A percentile compares a stretch with the other conserved stretches of the same genome.
These are phyloP conservation scores for Keithomyces neogunnii DNA, from an alignment of 2,329 filamentous ascomycete species.

Conservation along the genomic window DNA sequence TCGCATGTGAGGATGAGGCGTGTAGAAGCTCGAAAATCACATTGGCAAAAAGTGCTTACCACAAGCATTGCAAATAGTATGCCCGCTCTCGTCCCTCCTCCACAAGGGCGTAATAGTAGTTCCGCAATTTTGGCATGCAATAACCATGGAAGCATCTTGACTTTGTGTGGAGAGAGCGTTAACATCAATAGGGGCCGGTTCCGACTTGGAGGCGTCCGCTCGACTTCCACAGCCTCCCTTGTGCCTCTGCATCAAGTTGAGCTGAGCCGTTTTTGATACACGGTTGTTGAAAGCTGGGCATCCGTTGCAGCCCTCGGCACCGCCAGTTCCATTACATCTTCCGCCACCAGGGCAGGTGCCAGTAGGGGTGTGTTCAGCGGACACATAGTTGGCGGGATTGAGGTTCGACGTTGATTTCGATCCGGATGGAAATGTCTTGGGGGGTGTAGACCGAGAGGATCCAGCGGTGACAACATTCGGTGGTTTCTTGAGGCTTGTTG, in stretches of 20 bases:
- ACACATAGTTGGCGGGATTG: slow-evolving; percentile 60
- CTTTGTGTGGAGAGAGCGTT: slow-evolving; percentile 24
- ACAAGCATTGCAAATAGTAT: slow-evolving; percentile 98
- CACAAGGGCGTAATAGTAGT: slow-evolving; percentile 95
- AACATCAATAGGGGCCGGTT: slow-evolving; percentile 23
- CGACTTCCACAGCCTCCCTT: slow-evolving; percentile 22
- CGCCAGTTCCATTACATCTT: slow-evolving; percentile 91
- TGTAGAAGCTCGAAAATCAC: not conserved
- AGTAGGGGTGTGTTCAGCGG: slow-evolving; percentile 62
- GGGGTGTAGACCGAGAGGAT: slow-evolving; percentile 31
- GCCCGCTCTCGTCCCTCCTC: slow-evolving; percentile 87
- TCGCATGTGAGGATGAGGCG: not conserved
- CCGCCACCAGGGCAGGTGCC: slow-evolving; percentile 96
- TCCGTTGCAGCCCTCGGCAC: slow-evolving; percentile 87
- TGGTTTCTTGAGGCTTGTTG: slow-evolving; percentile 80
- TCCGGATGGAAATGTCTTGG: slow-evolving; percentile 27
- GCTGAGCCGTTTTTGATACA: slow-evolving; percentile 76
- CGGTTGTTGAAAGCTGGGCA: slow-evolving; percentile 98
- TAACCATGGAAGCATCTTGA: slow-evolving; percentile 42
- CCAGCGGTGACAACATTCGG: slow-evolving; percentile 40
- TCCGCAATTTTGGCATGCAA: slow-evolving; percentile 93
- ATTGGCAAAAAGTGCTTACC: slow-evolving; percentile 47
- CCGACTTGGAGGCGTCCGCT: slow-evolving; percentile 15
- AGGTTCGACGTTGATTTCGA: slow-evolving; percentile 33
- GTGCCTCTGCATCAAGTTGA: slow-evolving; percentile 47